phyloP scores from a whole-genome alignment of 1,284 basidiomycete genomes.

The Malassezia slooffiae region DNA sequence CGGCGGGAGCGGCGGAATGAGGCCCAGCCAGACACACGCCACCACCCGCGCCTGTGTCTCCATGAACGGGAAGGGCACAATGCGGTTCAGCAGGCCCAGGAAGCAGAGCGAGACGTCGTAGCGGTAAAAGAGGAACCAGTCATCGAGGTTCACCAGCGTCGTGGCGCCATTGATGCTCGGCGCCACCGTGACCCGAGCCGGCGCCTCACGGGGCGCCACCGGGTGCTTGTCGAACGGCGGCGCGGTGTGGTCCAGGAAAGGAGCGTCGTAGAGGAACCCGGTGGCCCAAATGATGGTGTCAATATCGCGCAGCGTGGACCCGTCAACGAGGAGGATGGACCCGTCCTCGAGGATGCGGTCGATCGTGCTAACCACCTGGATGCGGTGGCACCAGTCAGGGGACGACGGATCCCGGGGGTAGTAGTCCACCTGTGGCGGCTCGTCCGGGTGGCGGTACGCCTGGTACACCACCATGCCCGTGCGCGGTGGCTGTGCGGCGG shows the following conservation, averaged over 20 bases:
- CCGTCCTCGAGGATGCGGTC: constrained; percentile 11
- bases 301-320: constrained; percentile 14
- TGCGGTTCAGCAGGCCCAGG: constrained; percentile 29
- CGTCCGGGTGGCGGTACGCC: constrained; percentile 22
- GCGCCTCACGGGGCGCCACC: constrained; percentile 10
- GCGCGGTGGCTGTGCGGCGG: neutral
- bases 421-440: constrained; percentile 36
- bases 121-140: constrained; percentile 37
- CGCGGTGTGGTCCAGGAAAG: constrained; percentile 20
- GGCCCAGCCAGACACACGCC: constrained; percentile 16
- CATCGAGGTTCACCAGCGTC: constrained; percentile 31
- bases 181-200: constrained; percentile 1
- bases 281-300: constrained; percentile 43
- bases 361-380: constrained; percentile 30
- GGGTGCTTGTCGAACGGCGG: constrained; percentile 17
- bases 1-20: constrained; percentile 14
- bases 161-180: neutral
- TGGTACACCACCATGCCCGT: constrained; percentile 18
- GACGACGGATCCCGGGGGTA: constrained; percentile 24
- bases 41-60: constrained; percentile 25
- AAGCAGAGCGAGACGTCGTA: constrained; percentile 25
- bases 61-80: constrained; percentile 40
- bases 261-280: constrained; percentile 33
- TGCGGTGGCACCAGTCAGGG: constrained; percentile 32
- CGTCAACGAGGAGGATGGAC: constrained; percentile 17